Evolutionary conservation across 2,329 filamentous ascomycete genomes (phyloP).

Genomic region (Calonectria leucothoes): DNA sequence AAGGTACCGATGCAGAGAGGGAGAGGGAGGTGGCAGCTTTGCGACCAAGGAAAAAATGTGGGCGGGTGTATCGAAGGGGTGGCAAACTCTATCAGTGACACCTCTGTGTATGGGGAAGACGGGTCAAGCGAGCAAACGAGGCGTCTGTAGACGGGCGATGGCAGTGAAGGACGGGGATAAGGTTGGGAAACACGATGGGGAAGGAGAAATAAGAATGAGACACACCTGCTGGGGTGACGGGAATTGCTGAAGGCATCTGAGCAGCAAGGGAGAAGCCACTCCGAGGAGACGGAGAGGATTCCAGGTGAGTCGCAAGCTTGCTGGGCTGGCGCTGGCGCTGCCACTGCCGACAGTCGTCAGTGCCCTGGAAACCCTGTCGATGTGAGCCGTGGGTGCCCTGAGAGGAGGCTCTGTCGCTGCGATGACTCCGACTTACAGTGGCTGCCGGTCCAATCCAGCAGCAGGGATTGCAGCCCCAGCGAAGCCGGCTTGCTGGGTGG

Average conservation of each 20-base stretch:
- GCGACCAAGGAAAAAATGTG: constrained; percentile 13
- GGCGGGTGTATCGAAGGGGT: constrained; percentile 35
- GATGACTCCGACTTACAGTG: constrained; percentile 28
- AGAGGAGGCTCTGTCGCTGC: constrained; percentile 6
- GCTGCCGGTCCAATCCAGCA: constrained; percentile 36
- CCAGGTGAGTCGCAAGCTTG: constrained; percentile 26
- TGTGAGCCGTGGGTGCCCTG: constrained; percentile 8
- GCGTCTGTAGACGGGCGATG: constrained; percentile 20
- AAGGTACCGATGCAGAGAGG: constrained; percentile 20
- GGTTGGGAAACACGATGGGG: constrained; percentile 16
- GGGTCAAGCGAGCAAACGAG: constrained; percentile 31
- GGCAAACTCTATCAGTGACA: constrained; percentile 2
- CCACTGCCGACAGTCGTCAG: constrained; percentile 3
- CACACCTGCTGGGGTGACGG: constrained; percentile 43
- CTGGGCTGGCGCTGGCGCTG: constrained; percentile 16
- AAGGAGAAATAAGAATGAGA: constrained; percentile 25
- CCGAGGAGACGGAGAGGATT: constrained; percentile 21
- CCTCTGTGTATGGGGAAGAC: neutral
- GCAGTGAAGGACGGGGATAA: constrained; percentile 12
- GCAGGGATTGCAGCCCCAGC: constrained; percentile 31
- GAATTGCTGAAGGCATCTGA: constrained; percentile 46
- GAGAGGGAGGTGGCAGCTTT: constrained; percentile 19
- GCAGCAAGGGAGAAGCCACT: constrained; percentile 34
- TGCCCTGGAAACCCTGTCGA: constrained; percentile 18
- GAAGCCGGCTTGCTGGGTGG: constrained; percentile 38